A percentile compares a stretch with the other conserved stretches of the same genome.
phyloP scores from a whole-genome alignment of 129 eudicot species.

The Flaveria bidentis region DNA sequence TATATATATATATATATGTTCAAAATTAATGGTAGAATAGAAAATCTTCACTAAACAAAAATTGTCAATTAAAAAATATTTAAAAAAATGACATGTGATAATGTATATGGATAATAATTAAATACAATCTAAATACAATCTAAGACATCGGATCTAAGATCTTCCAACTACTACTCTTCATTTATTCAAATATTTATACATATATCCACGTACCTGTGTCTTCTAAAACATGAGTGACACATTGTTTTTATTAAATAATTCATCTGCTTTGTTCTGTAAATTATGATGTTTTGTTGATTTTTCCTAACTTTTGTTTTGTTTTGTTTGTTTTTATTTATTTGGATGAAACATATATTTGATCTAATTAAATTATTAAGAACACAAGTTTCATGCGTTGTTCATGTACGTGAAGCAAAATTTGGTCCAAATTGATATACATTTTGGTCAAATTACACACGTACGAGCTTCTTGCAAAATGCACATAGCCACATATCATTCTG shows the following conservation, averaged over 20 bases:
- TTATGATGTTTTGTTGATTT: neutral
- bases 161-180: neutral
- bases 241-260: neutral
- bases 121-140: too few relatives aligned
- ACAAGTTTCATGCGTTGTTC: neutral
- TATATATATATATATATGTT: too few relatives aligned
- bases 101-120: too few relatives aligned
- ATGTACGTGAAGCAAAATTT: neutral
- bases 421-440: conserved; percentile 2
- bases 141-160: neutral
- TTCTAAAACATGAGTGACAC: neutral
- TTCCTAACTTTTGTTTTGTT: neutral
- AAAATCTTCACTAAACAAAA: too few relatives aligned
- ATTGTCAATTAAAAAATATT: too few relatives aligned
- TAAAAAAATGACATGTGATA: too few relatives aligned
- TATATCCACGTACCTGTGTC: neutral
- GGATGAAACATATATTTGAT: neutral
- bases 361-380: neutral
- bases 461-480: neutral
- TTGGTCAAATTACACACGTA: neutral
- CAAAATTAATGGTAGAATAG: too few relatives aligned
- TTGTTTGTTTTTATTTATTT: neutral
- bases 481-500: neutral
- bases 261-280: neutral
- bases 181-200: neutral